Conservation (phyloP, 1,139 yeast species). For the Pichia sp. region DNA sequence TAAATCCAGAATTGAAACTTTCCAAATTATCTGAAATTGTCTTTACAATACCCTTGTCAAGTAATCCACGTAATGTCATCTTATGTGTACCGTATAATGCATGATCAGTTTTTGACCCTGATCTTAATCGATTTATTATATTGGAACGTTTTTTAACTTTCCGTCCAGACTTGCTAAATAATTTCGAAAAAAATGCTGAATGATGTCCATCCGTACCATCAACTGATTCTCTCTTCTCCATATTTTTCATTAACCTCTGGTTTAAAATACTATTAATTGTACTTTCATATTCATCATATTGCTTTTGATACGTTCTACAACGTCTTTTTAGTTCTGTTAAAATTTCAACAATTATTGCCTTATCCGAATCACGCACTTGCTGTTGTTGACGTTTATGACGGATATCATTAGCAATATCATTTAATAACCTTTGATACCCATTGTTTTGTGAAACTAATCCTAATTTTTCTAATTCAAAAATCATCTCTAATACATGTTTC, state of each 20-base stretch:
- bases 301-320: constrained; percentile 52
- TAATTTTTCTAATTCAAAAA: constrained; percentile 67
- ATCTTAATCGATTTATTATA: no score
- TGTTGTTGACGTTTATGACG: constrained; percentile 72
- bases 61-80: neutral
- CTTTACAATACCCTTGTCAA: constrained; percentile 8
- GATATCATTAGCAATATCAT: constrained; percentile 81
- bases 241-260: constrained; percentile 23
- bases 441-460: constrained; percentile 63
- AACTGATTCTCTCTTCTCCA: neutral
- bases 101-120: neutral
- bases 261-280: constrained; percentile 57
- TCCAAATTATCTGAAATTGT: no score
- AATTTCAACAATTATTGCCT: constrained; percentile 55
- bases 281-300: constrained; percentile 58
- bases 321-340: constrained; percentile 55
- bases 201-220: neutral
- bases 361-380: constrained; percentile 53
- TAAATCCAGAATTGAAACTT: neutral
- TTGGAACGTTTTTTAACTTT: constrained; percentile 9
- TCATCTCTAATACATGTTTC: constrained; percentile 64
- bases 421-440: constrained; percentile 72
- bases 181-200: constrained; percentile 4
- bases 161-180: constrained; percentile 12
- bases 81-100: constrained; percentile 5